Evolutionary conservation across 75 land plant species (phyloP).

Genomic region (Cunninghamia lanceolata): DNA sequence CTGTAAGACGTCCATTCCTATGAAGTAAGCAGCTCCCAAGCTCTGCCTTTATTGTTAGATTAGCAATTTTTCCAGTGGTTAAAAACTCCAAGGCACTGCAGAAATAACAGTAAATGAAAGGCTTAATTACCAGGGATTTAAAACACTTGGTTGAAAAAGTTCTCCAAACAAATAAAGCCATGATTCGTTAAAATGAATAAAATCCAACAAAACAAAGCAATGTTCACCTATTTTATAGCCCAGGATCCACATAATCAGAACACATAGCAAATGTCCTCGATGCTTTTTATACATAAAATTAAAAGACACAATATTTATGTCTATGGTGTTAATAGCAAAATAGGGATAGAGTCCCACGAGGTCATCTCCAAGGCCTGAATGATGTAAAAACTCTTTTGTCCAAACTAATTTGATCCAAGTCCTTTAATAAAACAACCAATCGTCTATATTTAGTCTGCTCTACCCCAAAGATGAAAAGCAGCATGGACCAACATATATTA

Average conservation of each 20-base stretch:
- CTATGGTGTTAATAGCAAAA: background rate
- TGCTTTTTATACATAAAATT: background rate
- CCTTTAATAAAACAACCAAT: background rate
- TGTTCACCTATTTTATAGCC: background rate
- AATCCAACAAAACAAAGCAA: background rate
- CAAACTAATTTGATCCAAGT: background rate
- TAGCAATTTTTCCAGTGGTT: constrained; percentile 82
- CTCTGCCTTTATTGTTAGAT: constrained; percentile 86
- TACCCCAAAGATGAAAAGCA: constrained; percentile 1
- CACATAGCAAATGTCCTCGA: background rate
- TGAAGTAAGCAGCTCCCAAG: constrained; percentile 97
- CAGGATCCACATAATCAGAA: background rate
- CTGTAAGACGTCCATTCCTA: constrained; percentile 74
- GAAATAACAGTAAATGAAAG: background rate
- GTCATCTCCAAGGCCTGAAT: background rate
- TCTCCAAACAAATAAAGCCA: background rate
- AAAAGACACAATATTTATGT: background rate
- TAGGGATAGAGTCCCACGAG: background rate
- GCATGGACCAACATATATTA: background rate
- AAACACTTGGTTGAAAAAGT: background rate
- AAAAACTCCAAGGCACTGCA: constrained; percentile 90
- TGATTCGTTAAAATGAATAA: background rate
- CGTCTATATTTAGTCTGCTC: background rate
- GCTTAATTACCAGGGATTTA: background rate
- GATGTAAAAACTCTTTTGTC: background rate